These are phyloP conservation scores for Striga hermonthica DNA, from an alignment of 305 asterid genomes.

Conservation along the genomic window DNA sequence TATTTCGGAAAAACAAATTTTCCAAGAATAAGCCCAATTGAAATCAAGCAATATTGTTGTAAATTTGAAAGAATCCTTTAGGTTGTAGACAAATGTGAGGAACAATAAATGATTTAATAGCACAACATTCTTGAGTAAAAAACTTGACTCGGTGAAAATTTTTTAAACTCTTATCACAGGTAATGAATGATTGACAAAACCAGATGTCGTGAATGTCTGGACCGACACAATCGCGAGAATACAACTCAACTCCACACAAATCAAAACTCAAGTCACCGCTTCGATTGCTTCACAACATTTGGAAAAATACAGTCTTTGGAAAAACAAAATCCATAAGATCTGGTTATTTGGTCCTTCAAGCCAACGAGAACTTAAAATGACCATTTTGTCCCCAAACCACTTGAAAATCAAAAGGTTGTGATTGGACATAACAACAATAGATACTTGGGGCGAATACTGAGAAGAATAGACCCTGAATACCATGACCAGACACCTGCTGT, in stretches of 20 bases:
- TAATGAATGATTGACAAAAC: background rate
- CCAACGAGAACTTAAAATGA: slow-evolving; percentile 3
- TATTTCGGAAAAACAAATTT: too few relatives aligned
- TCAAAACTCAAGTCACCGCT: slow-evolving; percentile 25
- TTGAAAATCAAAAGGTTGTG: slow-evolving; percentile 19
- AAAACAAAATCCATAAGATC: slow-evolving; percentile 23
- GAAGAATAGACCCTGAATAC: slow-evolving; percentile 19
- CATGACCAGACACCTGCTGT: slow-evolving; percentile 26
- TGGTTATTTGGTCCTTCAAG: slow-evolving; percentile 24
- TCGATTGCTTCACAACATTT: slow-evolving; percentile 30
- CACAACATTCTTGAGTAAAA: too few relatives aligned
- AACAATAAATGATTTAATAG: too few relatives aligned
- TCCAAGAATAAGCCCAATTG: too few relatives aligned
- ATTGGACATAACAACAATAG: slow-evolving; percentile 14
- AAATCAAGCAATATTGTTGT: too few relatives aligned
- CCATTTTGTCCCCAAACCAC: slow-evolving; percentile 17
- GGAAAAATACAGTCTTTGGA: slow-evolving; percentile 18
- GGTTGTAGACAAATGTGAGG: too few relatives aligned
- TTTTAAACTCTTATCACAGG: background rate
- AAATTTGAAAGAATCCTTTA: too few relatives aligned
- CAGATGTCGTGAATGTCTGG: background rate
- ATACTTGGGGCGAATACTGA: slow-evolving; percentile 12
- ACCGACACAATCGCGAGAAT: too few relatives aligned
- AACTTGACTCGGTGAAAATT: too few relatives aligned
- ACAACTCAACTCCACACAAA: slow-evolving; percentile 20